Base-by-base conservation (phyloP, 352 stramenopile genomes). In the Pythium grandisporangium region DNA sequence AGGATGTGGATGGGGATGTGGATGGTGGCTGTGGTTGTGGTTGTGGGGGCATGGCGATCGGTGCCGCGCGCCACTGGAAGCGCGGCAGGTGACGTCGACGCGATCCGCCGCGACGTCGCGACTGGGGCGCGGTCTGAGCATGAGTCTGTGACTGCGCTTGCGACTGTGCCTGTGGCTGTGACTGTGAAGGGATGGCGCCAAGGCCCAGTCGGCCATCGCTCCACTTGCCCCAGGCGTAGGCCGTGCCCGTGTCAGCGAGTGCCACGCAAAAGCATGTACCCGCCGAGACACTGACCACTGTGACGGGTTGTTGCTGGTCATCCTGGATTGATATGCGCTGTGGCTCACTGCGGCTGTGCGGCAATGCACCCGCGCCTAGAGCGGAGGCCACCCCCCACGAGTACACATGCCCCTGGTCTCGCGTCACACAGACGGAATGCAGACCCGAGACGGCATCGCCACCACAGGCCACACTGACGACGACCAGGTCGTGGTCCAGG, bases 211-310 rank as follows among this genome's bases (percentile, higher is more conserved):
- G 70, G 1, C 77, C 77, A 20, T 88, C 60, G 33, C 65, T 63
- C 63, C 64, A 91, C 36, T 83, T 87, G 2, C 77, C 77, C 85
- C 87, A 96, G 3, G 66, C 63, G 32, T 76, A 93, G 0, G 89
- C 72, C 22, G 66, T 33, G 1, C 86, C 83, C 6, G 55, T 48
- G 5, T 54, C 33, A 4, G 51, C 55, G 4, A 95, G 30, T 8
- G 78, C 83, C 19, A 95, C 42, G 14, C n/a, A n/a, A n/a, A n/a
- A n/a, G n/a, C n/a, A n/a, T n/a, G n/a, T n/a, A n/a, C n/a, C n/a
- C n/a, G n/a, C n/a, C n/a, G n/a, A n/a, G n/a, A n/a, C n/a, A n/a
- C n/a, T n/a, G n/a, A n/a, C n/a, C n/a, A n/a, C n/a, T n/a, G n/a
- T n/a, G n/a, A n/a, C n/a, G n/a, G n/a, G n/a, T n/a, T n/a, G n/a